Evolutionary conservation across 306 rosid genomes (phyloP), one percentile per base, ranked within the genome.

Genomic region (Spatholobus suberectus): DNA sequence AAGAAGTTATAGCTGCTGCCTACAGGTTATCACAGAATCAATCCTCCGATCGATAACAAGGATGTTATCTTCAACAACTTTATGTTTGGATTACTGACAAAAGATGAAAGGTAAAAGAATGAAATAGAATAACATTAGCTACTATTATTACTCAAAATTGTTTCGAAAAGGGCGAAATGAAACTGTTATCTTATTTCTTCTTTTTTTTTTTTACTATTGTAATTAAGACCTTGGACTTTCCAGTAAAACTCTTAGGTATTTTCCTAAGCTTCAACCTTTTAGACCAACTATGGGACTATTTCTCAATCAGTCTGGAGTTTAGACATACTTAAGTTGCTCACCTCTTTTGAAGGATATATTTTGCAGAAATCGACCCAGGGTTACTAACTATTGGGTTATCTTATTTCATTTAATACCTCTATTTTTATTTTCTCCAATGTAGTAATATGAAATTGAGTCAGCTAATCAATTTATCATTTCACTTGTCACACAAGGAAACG

Each of bases 21-120:
- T 26, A 35, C 76, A 49, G 49, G 38, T 49, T 43, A 73, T 70
- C 34, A 21, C 38, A 41, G 57, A 65, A 70, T 51, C 80, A 65
- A 54, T 21, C 41, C 62, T 38, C 46, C 24, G 35, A 11, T 23
- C 40, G 1, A 43, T 18, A 8, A 55, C 43, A 27, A 67, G 2
- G 3, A 55, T 58, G 0, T 5, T 21, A 80, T 70, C 51, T 46
- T 43, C 29, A 38, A 21, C 54, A 10, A 18, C 32, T 49, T 32
- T 29, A 54, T 35, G 24, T 9, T 35, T 17, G 6, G 14, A 51
- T 52, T 73, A 17, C 18, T 12, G 20, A 29, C 14, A 73, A 10
- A 52, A 73, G 20, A 51, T 8, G 9, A 70, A 46, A 26, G 18
- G 27, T 9, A 10, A 9, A 10, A 68, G 14, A 5, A 23, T 11